phyloP scores from a whole-genome alignment of 192 early-diverging fungal species.

The Mortierella alpina region DNA sequence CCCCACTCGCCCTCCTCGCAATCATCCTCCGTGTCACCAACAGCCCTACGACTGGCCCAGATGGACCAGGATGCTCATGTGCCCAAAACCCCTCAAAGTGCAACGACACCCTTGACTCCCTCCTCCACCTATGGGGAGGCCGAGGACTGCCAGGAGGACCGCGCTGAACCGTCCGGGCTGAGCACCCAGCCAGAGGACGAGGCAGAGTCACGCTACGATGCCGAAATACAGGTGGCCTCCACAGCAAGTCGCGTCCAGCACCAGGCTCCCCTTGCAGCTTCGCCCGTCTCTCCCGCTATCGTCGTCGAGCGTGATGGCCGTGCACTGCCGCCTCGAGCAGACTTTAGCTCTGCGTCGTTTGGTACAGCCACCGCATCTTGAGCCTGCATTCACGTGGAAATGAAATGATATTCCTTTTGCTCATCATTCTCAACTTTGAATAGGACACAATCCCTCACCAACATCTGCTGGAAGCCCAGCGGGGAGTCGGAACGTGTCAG shows the following conservation, averaged over 20 bases:
- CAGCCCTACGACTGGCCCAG: not conserved
- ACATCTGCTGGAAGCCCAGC: constrained; percentile 19
- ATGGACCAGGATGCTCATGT: constrained; percentile 4
- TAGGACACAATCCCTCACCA: constrained; percentile 14
- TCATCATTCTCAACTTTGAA: not conserved
- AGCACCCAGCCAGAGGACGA: constrained; percentile 10
- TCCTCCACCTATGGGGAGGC: constrained; percentile 14
- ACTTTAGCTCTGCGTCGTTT: not conserved
- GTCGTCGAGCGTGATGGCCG: constrained; percentile 13
- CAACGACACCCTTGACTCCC: constrained; percentile 8
- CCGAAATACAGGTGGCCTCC: constrained; percentile 19
- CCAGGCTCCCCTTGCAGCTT: not conserved
- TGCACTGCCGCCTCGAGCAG: not conserved
- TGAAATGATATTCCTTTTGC: not conserved
- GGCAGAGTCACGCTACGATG: constrained; percentile 3
- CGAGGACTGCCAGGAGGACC: constrained; percentile 7
- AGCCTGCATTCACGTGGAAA: not conserved
- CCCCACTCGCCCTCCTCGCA: not conserved
- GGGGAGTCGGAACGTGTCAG: constrained; percentile 16
- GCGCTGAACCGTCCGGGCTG: not conserved
- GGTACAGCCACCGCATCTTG: no score
- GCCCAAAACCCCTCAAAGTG: not conserved
- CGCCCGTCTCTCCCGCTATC: not conserved
- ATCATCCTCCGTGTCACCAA: not conserved
- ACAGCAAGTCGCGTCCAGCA: constrained; percentile 10